These are phyloP conservation scores for Fusarium sp. DNA, from an alignment of 2,329 filamentous ascomycete genomes.

Conservation along the genomic window DNA sequence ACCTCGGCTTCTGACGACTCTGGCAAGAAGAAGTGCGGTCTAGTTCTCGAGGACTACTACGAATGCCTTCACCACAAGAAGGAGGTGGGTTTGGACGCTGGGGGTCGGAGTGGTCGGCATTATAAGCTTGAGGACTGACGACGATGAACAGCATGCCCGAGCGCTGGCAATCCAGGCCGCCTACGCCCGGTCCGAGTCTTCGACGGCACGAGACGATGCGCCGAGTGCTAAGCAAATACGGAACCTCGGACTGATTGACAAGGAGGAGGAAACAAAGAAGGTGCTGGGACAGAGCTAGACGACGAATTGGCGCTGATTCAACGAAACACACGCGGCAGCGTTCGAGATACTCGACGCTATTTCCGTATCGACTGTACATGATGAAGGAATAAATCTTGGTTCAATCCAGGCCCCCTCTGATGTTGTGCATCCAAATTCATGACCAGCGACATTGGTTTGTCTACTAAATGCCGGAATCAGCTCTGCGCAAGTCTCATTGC, in stretches of 20 bases:
- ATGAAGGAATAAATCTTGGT: slow-evolving; percentile 44
- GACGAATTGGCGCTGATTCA: slow-evolving; percentile 15
- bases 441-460: not conserved
- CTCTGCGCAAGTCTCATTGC: no score
- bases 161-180: slow-evolving; percentile 85
- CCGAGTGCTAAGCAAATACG: slow-evolving; percentile 90
- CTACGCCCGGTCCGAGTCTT: slow-evolving; percentile 84
- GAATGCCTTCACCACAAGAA: slow-evolving; percentile 99
- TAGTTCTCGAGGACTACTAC: slow-evolving; percentile 95
- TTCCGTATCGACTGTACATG: slow-evolving; percentile 37
- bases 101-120: slow-evolving; percentile 2
- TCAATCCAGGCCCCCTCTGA: slow-evolving; percentile 16
- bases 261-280: slow-evolving; percentile 84
- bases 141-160: slow-evolving; percentile 78
- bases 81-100: slow-evolving; percentile 77
- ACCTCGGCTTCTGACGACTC: slow-evolving; percentile 82
- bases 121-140: slow-evolving; percentile 29
- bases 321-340: slow-evolving; percentile 21
- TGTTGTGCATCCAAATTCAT: slow-evolving; percentile 2
- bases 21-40: slow-evolving; percentile 89
- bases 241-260: slow-evolving; percentile 86
- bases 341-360: slow-evolving; percentile 13
- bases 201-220: slow-evolving; percentile 83
- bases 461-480: not conserved
- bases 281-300: slow-evolving; percentile 60